Base-by-base conservation (phyloP, 2,329 filamentous ascomycete genomes). In the Fusarium brevicatenulatum region DNA sequence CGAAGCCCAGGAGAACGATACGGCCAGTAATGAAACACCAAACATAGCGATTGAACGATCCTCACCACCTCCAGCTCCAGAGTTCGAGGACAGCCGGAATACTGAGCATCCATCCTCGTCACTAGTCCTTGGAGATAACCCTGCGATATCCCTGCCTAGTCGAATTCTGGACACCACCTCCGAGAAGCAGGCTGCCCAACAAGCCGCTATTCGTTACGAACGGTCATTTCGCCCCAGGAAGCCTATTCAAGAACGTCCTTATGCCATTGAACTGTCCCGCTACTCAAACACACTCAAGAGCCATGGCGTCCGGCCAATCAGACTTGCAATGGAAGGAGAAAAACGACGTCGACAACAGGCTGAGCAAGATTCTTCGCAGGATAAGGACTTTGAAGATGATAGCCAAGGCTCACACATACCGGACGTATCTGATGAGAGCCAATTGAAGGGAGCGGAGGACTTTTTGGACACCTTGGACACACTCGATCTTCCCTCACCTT, bases 231-330 rank as follows among this genome's bases (percentile, higher is more conserved):
- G 89, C 11, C 87, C 88, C 2, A 85, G 89, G 25, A 91, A 90
- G 68, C 88, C 88, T 2, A 90, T 90, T 11, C 89, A 91, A 75
- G 83, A 90, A 74, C 88, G 90, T 49, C 89, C 89, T 7, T 91
- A 90, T 70, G 79, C 87, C 10, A 80, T 90, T 8, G 89, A 91
- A 70, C 87, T 85, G 75, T 87, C 84, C 1, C 84, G 86, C 34
- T 90, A 90, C 76, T 86, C 85, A 61, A 86, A 80, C 7, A 79
- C 84, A 25, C 85, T 90, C 73, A 88, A 86, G 74, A 84, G 85
- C 7, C 88, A 88, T 63, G 89, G 89, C 30, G 79, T 90, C 34
- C 85, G 84, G 58, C 89, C 89, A 1, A 76, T 90, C 39, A 83
- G 83, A 59, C 80, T 88, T 44, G 78, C 82, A 16, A 77, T 77